Percentiles rank a stretch among this genome's conserved stretches.
Evolutionary conservation across 1,139 yeast species (phyloP).

Genomic region (Kurtzmaniella quercitrusa): DNA sequence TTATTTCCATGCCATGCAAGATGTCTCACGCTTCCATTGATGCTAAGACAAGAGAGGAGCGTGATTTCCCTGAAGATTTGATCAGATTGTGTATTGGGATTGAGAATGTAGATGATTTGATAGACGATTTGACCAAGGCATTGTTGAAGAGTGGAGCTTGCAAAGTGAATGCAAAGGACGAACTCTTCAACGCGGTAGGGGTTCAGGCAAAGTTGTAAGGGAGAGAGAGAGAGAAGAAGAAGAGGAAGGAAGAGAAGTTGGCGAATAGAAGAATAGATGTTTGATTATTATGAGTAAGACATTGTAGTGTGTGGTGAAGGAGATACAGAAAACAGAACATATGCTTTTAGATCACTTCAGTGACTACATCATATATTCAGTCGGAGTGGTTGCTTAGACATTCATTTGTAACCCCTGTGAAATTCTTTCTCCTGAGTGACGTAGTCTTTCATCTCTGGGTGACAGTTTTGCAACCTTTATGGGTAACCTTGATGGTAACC

Average conservation of each 20-base stretch:
- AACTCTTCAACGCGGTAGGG: conserved; percentile 41
- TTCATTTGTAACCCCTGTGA: no score
- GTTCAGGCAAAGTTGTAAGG: conserved; percentile 35
- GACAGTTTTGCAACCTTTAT: no score
- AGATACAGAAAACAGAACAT: no score
- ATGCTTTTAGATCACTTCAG: no score
- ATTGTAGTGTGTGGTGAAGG: no score
- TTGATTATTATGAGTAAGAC: not conserved
- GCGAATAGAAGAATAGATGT: not conserved
- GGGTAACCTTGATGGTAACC: no score
- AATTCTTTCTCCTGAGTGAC: no score
- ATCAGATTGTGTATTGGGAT: conserved; percentile 87
- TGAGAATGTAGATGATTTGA: conserved; percentile 62
- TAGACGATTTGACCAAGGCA: conserved; percentile 71
- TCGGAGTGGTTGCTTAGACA: no score
- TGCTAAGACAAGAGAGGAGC: conserved; percentile 76
- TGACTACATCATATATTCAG: no score
- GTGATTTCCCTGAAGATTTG: conserved; percentile 89
- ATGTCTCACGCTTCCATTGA: conserved; percentile 98
- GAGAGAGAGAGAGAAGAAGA: not conserved
- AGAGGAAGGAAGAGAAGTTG: no score
- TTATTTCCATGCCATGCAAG: conserved; percentile 87
- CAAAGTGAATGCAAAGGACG: conserved; percentile 38
- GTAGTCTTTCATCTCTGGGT: no score
- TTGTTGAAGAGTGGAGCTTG: conserved; percentile 62